Evolutionary conservation across 106 monocot species (phyloP), one percentile per base, ranked within the genome.

Genomic region (Acorus calamus): DNA sequence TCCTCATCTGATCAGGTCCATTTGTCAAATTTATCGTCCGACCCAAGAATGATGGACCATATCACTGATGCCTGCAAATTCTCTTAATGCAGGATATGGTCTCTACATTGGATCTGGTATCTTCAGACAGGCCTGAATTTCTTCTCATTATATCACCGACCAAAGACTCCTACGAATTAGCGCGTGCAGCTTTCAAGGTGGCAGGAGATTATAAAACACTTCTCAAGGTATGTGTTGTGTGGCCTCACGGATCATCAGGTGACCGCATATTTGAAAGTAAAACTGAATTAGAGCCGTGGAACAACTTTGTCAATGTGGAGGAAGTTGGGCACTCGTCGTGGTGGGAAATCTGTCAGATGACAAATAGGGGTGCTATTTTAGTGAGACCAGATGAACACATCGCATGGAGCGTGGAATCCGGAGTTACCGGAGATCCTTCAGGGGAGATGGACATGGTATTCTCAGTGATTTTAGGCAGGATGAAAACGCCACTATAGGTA

Each of bases 381-480:
- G 98, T 98, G 41, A 78, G 98, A 69, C 92, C 98, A 51, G 98
- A 98, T 71, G 91, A 92, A 11, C 98, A 98, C 58, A 81, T 92
- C 66, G 92, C 83, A 12, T 98, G 98, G 91, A 81, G 68, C 11
- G 49, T 65, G 7, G 80, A 85, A 58, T 77, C 80, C 49, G 59
- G 70, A 64, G 62, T 48, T 43, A 60, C 65, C 28, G 14, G 44
- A 2, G 72, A 83, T 75, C 44, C 53, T 46, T 49, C 63, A 64
- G 56, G 46, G 14, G 78, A 88, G 71, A 72, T 83, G 61, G 68
- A 70, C 76, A 74, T 65, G 54, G 77, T 83, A 4, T 81, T 92
- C 58, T 77, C 78, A 56, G 5, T 55, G 42, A 71, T 83, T 48
- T 60, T 83, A 11, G 61, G 77, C 44, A 45, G 2, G 41, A 8